Base-by-base conservation (phyloP, 768 basidiomycete genomes). In the Russula compacta region DNA sequence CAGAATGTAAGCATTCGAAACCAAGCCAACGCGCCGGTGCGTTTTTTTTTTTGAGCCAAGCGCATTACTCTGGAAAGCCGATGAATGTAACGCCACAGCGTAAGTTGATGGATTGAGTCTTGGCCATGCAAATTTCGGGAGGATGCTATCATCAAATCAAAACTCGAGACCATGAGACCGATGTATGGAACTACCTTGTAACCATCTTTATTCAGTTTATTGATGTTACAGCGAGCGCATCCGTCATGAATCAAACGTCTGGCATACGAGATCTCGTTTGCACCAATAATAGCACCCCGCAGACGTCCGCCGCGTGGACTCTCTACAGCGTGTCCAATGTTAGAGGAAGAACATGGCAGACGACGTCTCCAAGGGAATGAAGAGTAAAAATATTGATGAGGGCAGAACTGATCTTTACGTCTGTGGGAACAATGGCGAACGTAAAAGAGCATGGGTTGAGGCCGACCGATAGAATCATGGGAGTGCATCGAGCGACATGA, bases 381-480 rank as follows among this genome's bases (percentile, higher is more conserved):
- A 24, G 44, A 43, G 56, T 53, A 38, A 53, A 17, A 17, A 36
- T 6, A 42, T 6, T 15, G 29, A 11, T 39, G 38, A 33, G 33
- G 14, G 38, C 21, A 24, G 12, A 52, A 19, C 29, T 40, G 40
- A 33, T n/a, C 38, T 52, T 61, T 61, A 61, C 60, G 60, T 61
- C 50, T 24, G 55, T 14, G 29, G 52, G 50, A 43, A 29, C 42
- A 21, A 19, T 38, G 29, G 15, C 17, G 76, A 64, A 71, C 71
- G 58, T 78, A 67, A 74, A 61, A 52, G 5, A 47, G 24, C 36
- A 51, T 43, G 39, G 40, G 48, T 38, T 50, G 60, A 24, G 48
- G 60, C 49, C 51, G 36, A 44, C 49, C 40, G 38, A 57, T 46
- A 55, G 55, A 56, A 57, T 47, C 60, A 50, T 9, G 54, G 54